phyloP scores from a whole-genome alignment of 2,329 filamentous ascomycete species.

The Colletotrichum endophyticum region DNA sequence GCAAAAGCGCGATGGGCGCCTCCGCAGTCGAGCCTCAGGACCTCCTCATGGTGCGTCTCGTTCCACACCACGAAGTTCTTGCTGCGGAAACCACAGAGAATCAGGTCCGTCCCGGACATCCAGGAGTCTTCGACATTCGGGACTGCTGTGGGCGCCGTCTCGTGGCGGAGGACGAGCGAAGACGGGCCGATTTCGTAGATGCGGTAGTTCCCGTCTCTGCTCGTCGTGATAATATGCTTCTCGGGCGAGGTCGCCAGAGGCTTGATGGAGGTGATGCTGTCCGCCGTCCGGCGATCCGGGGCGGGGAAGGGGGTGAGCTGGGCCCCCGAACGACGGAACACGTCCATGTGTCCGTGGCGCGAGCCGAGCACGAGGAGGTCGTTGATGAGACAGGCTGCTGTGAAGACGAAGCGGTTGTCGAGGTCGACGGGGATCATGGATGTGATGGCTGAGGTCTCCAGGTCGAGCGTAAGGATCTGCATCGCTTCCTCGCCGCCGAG shows the following conservation, averaged over 20 bases:
- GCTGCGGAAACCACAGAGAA: conserved; percentile 82
- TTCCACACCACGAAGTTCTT: conserved; percentile 85
- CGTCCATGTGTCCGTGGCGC: conserved; percentile 53
- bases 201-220: conserved; percentile 77
- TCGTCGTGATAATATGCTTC: conserved; percentile 72
- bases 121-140: conserved; percentile 78
- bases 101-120: conserved; percentile 61
- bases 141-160: conserved; percentile 72
- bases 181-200: conserved; percentile 58
- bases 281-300: conserved; percentile 46
- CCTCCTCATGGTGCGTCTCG: conserved; percentile 70
- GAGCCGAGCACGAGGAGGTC: conserved; percentile 58
- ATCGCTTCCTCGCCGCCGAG: conserved; percentile 49
- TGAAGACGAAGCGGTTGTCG: conserved; percentile 54
- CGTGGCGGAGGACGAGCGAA: conserved; percentile 67
- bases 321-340: conserved; percentile 33
- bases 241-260: conserved; percentile 41
- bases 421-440: conserved; percentile 39
- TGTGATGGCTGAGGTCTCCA: conserved; percentile 29
- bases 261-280: conserved; percentile 74
- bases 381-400: conserved; percentile 47
- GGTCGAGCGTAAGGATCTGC: conserved; percentile 44
- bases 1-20: conserved; percentile 83
- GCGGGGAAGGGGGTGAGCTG: conserved; percentile 34
- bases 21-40: conserved; percentile 79